Conservation (phyloP, 1,284 basidiomycete genomes). For the Leccinum pachyderme region DNA sequence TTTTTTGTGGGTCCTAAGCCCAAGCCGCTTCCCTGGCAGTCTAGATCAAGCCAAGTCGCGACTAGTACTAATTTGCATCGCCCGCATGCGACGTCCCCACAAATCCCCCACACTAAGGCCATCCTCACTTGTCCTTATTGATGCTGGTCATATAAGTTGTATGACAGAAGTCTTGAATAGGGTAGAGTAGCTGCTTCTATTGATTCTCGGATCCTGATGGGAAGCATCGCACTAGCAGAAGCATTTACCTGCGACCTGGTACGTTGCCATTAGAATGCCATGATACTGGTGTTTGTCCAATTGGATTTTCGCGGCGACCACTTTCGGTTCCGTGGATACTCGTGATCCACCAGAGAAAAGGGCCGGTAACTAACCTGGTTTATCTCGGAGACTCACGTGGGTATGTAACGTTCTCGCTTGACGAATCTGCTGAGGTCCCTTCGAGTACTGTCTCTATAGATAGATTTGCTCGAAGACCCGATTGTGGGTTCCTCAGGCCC, state of each 20-base stretch:
- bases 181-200: neutral
- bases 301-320: neutral
- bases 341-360: neutral
- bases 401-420: conserved; percentile 2
- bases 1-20: neutral
- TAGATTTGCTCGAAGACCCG: neutral
- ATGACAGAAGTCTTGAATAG: neutral
- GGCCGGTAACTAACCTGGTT: neutral
- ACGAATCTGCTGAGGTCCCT: neutral
- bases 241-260: neutral
- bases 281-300: neutral
- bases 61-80: neutral
- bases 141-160: neutral
- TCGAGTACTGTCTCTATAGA: neutral
- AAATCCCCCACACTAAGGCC: neutral
- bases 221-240: neutral
- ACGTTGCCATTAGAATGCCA: neutral
- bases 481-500: neutral
- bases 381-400: neutral
- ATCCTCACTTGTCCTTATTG: neutral
- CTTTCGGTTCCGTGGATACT: neutral
- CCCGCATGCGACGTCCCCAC: neutral
- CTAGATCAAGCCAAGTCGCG: neutral
- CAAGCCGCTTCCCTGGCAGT: neutral
- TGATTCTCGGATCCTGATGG: neutral